Base-by-base conservation (phyloP, 2,329 filamentous ascomycete genomes). In the Aspergillus persii region DNA sequence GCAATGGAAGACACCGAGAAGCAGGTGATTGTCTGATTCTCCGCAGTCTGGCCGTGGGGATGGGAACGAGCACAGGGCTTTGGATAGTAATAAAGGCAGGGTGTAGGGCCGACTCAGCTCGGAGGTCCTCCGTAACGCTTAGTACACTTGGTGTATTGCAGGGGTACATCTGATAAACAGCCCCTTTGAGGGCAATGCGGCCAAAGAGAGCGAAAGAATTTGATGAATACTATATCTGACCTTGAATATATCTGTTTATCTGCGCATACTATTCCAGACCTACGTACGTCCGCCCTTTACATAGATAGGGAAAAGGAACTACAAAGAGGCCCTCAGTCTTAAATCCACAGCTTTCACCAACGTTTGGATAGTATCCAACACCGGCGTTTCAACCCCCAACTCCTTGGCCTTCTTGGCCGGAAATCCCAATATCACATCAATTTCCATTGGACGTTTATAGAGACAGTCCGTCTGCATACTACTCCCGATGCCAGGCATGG, bases 401-500 rank as follows among this genome's bases (percentile, higher is more conserved):
- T 79, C 76, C 50, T 66, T 70, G 1, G 76, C 74, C 62, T 75
- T 79, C 54, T 64, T 66, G 58, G 77, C 73, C 4, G 77, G 76
- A 49, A 71, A 75, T 0, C 79, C 79, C 27, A 81, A 60, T 29
- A 81, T 81, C 1, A 80, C 77, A 55, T 81, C 78, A n/a, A 80
- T 71, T 63, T 81, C 79, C 72, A 81, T 71, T 2, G 74, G 72
- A 30, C 76, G 66, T 1, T 76, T 77, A 51, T 70, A 74, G 53
- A 75, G 74, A 44, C 68, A 72, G 59, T 81, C 79, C 0, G 71
- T 73, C 61, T 79, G 76, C 79, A 81, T 81, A 61, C 78, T 80
- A 53, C 75, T 80, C 26, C 69, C 73, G 49, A 80, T 74, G 0
- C 69, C 69, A 1, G 74, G 73, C 71, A 81, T 71, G 0, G 68